Evolutionary conservation across 192 early-diverging fungal species (phyloP).

Genomic region (Podila minutissima): DNA sequence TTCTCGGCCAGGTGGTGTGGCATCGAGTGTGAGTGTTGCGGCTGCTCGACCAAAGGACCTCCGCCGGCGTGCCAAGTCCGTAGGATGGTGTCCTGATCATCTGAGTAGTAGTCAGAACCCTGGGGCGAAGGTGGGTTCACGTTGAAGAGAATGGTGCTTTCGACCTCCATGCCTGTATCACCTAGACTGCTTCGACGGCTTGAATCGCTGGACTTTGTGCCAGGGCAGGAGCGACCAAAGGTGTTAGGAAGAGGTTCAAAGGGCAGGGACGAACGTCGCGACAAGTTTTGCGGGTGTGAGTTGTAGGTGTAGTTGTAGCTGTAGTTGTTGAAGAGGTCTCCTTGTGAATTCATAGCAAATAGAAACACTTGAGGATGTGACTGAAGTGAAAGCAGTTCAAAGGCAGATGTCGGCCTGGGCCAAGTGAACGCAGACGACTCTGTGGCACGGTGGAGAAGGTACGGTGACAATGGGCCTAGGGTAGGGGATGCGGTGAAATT

Average conservation of each 20-base stretch:
- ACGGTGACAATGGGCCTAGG: no score
- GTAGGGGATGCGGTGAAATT: not conserved
- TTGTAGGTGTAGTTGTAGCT: no score
- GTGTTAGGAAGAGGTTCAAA: not conserved
- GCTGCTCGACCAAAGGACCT: not conserved
- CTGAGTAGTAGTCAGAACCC: conserved; percentile 17
- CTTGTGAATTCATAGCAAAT: no score
- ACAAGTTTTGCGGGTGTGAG: not conserved
- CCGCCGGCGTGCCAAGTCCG: conserved; percentile 20
- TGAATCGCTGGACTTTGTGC: not conserved
- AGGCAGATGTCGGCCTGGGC: no score
- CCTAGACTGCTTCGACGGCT: not conserved
- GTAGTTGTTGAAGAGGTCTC: no score
- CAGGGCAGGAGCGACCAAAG: not conserved
- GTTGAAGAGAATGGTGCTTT: conserved; percentile 30
- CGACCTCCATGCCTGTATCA: conserved; percentile 26
- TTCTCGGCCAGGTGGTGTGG: not conserved
- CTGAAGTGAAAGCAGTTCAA: no score
- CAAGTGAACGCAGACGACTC: no score
- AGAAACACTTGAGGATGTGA: no score
- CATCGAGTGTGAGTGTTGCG: not conserved
- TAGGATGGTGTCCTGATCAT: conserved; percentile 33
- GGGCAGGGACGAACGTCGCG: not conserved
- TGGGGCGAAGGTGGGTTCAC: conserved; percentile 33
- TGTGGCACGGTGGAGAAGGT: no score